Evolutionary conservation across 148 eudicot species (phyloP).

Genomic region (Simmondsia chinensis): DNA sequence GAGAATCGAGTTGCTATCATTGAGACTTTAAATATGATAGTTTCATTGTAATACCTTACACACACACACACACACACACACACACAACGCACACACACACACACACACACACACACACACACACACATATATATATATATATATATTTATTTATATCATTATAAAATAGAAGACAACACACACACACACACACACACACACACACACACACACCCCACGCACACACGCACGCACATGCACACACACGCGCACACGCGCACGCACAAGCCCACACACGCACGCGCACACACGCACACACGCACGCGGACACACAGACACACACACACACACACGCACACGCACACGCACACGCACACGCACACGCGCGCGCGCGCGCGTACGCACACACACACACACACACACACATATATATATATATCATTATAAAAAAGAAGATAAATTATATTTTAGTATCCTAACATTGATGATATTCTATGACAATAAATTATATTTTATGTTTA

Average conservation of each 20-base stretch:
- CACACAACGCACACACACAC: background rate
- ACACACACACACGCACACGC: background rate
- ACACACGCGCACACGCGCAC: background rate
- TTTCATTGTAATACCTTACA: no score
- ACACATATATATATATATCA: conserved; percentile 1
- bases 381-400: background rate
- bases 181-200: background rate
- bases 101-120: background rate
- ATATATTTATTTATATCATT: background rate
- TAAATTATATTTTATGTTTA: no score
- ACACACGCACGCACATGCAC: background rate
- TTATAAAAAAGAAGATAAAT: no score
- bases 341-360: background rate
- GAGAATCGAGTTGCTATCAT: no score
- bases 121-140: background rate
- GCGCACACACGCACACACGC: background rate
- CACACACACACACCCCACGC: background rate
- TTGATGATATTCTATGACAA: no score
- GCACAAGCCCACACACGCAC: background rate
- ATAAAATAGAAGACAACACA: no score
- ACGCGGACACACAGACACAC: background rate
- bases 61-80: no score
- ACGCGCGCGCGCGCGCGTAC: background rate
- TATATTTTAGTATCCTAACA: no score
- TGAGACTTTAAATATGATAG: no score